phyloP scores from a whole-genome alignment of 2,329 filamentous ascomycete genomes.

The Aaosphaeria arxii region DNA sequence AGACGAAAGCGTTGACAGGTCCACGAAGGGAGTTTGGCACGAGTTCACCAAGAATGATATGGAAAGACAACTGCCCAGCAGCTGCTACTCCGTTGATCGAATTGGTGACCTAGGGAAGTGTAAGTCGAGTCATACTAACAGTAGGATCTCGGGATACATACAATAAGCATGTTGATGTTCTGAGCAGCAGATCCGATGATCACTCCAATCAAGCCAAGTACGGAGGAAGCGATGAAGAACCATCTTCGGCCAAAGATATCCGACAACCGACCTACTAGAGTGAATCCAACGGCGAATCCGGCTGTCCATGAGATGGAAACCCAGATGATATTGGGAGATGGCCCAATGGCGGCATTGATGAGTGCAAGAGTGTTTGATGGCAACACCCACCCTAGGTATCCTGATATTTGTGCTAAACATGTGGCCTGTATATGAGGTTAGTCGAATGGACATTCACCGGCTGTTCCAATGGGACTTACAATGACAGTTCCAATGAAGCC shows the following conservation, averaged over 20 bases:
- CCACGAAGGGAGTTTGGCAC: slow-evolving; percentile 31
- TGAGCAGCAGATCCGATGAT: slow-evolving; percentile 37
- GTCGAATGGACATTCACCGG: background rate
- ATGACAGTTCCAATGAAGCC: slow-evolving; percentile 29
- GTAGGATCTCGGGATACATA: slow-evolving; percentile 3
- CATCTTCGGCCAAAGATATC: slow-evolving; percentile 39
- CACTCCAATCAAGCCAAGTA: slow-evolving; percentile 31
- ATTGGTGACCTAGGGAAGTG: slow-evolving; percentile 16
- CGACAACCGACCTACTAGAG: slow-evolving; percentile 35
- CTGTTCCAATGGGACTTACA: slow-evolving; percentile 9
- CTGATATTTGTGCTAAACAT: slow-evolving; percentile 29
- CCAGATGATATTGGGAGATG: slow-evolving; percentile 38
- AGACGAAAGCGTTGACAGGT: slow-evolving; percentile 34
- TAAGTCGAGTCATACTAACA: background rate
- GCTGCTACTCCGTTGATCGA: slow-evolving; percentile 37
- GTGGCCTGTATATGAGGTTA: slow-evolving; percentile 16
- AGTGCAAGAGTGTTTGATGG: slow-evolving; percentile 25
- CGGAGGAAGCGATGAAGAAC: slow-evolving; percentile 33
- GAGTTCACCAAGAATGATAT: slow-evolving; percentile 37
- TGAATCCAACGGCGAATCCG: slow-evolving; percentile 35
- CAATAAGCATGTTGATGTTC: slow-evolving; percentile 29
- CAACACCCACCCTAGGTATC: slow-evolving; percentile 29
- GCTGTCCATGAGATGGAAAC: slow-evolving; percentile 34
- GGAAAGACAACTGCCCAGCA: slow-evolving; percentile 39
- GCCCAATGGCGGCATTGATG: slow-evolving; percentile 39